A percentile compares a stretch with the other conserved stretches of the same genome.
Evolutionary conservation across 1,284 basidiomycete genomes (phyloP).

Genomic region (Marasmius tenuissimus): DNA sequence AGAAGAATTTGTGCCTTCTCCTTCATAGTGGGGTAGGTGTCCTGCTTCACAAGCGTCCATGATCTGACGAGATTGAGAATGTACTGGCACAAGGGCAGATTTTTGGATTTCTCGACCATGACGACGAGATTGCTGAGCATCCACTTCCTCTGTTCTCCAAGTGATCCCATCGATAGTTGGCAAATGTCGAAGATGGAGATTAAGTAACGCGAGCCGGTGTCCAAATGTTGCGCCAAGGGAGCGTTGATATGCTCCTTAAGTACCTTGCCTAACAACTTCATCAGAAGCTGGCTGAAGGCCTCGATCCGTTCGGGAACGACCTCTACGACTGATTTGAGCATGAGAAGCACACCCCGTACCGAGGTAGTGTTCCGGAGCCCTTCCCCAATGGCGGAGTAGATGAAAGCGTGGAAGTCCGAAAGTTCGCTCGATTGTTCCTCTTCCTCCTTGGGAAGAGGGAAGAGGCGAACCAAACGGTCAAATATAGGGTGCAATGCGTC

Average conservation of each 20-base stretch:
- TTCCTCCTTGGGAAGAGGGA: conserved; percentile 82
- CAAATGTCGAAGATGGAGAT: conserved; percentile 73
- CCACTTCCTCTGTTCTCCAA: conserved; percentile 73
- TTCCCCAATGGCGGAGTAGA: conserved; percentile 79
- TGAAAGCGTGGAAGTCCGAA: conserved; percentile 78
- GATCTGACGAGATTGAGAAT: conserved; percentile 86
- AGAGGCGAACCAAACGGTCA: conserved; percentile 82
- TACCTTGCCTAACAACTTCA: conserved; percentile 86
- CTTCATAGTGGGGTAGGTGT: conserved; percentile 89
- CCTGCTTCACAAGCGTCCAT: conserved; percentile 86
- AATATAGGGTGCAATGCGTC: conserved; percentile 84
- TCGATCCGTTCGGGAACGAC: conserved; percentile 86
- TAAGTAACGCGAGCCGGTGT: conserved; percentile 62
- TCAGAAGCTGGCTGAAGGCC: conserved; percentile 71
- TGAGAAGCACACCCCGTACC: conserved; percentile 80
- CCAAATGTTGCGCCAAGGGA: conserved; percentile 46
- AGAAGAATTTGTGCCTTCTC: conserved; percentile 91
- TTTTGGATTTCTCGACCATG: conserved; percentile 93
- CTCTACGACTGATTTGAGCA: conserved; percentile 89
- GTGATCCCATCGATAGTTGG: conserved; percentile 59
- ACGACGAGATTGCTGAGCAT: conserved; percentile 77
- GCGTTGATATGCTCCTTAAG: conserved; percentile 85
- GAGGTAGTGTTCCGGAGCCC: conserved; percentile 75
- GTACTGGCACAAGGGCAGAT: conserved; percentile 77
- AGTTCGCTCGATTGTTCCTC: conserved; percentile 66